Percentiles rank a stretch among this genome's conserved stretches.
These are phyloP conservation scores for Bolboschoenoplectus hybrid DNA, from an alignment of 202 grass and related monocot genomes.

Conservation along the genomic window DNA sequence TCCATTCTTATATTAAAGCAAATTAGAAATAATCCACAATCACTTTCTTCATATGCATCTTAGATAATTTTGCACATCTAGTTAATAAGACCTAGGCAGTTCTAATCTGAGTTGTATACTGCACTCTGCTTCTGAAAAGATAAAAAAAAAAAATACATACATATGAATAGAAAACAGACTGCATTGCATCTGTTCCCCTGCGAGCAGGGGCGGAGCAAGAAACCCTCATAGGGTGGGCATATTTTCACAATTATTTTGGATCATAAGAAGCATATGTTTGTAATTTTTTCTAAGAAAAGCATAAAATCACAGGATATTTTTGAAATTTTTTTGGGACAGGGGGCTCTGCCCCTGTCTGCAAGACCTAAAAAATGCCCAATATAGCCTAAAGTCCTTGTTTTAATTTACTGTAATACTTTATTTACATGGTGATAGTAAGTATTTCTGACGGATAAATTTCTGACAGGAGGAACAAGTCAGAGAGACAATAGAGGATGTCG, in stretches of 20 bases:
- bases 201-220: too few relatives aligned
- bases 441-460: conserved; percentile 35
- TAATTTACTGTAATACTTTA: background rate
- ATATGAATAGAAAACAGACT: conserved; percentile 23
- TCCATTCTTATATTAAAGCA: background rate
- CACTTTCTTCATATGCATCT: background rate
- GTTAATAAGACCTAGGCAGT: conserved; percentile 15
- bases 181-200: background rate
- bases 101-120: background rate
- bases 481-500: conserved; percentile 86
- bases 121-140: background rate
- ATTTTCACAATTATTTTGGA: too few relatives aligned
- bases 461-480: conserved; percentile 75
- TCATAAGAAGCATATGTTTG: too few relatives aligned
- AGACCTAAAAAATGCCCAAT: background rate
- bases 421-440: background rate
- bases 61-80: background rate
- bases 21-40: background rate
- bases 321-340: too few relatives aligned
- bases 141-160: background rate
- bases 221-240: too few relatives aligned
- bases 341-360: background rate
- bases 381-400: background rate
- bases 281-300: too few relatives aligned
- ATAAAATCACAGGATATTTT: too few relatives aligned